These are phyloP conservation scores for Chlamydomonas eustigma DNA, from an alignment of 139 green algal species.

Conservation along the genomic window DNA sequence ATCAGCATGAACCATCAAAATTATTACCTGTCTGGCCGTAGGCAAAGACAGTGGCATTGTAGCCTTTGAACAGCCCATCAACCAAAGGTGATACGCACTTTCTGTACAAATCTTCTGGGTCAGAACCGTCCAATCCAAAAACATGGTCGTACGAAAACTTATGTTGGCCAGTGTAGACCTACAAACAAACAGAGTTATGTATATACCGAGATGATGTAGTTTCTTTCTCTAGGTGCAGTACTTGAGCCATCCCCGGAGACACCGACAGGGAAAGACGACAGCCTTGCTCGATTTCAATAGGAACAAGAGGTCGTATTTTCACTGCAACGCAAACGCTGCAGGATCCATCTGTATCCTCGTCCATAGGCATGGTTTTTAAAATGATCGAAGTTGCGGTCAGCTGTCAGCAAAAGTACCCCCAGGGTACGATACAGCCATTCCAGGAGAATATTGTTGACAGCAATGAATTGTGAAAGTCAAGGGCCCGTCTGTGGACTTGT, in stretches of 20 bases:
- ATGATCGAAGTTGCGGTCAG: too few relatives aligned
- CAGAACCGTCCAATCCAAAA: conserved; percentile 57
- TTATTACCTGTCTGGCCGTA: conserved; percentile 44
- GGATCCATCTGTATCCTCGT: neutral
- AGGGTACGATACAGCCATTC: too few relatives aligned
- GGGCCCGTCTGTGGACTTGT: too few relatives aligned
- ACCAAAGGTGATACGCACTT: conserved; percentile 79
- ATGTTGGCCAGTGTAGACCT: neutral
- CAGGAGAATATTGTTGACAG: too few relatives aligned
- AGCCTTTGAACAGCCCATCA: conserved; percentile 81
- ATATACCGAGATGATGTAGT: neutral
- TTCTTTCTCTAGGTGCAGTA: neutral
- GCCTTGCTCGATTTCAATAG: conserved; percentile 60
- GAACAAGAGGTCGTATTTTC: conserved; percentile 80
- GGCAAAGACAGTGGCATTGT: conserved; percentile 84
- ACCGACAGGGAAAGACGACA: conserved; percentile 65
- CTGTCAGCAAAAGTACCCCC: too few relatives aligned
- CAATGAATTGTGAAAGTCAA: too few relatives aligned
- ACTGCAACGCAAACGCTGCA: conserved; percentile 70
- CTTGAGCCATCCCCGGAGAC: conserved; percentile 38
- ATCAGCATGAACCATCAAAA: too few relatives aligned
- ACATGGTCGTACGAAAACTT: conserved; percentile 82
- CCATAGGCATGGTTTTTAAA: too few relatives aligned
- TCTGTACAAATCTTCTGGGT: conserved; percentile 52
- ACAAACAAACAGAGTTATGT: neutral